These are phyloP conservation scores for Fusarium drepaniforme DNA, from an alignment of 2,329 filamentous ascomycete species.

Conservation along the genomic window DNA sequence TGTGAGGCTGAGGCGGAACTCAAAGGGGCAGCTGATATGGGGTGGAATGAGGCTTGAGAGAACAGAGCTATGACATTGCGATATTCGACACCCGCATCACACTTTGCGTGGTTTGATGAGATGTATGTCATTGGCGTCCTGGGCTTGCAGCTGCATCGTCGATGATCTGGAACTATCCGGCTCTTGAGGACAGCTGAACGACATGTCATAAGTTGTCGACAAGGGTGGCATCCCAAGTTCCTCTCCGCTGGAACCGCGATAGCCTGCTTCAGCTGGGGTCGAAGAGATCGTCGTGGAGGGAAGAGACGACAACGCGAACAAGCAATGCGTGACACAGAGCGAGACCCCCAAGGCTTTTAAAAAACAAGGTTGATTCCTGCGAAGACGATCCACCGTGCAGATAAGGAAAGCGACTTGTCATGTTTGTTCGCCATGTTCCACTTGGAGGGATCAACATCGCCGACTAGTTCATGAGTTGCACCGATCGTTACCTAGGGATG, in stretches of 20 bases:
- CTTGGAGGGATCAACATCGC: conserved; percentile 3
- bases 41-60: conserved; percentile 5
- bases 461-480: not conserved
- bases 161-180: conserved; percentile 14
- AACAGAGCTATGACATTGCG: not conserved
- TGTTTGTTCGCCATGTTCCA: conserved; percentile 20
- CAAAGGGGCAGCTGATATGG: not conserved
- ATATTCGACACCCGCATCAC: not conserved
- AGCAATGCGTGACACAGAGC: conserved; percentile 23
- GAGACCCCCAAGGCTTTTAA: conserved; percentile 14
- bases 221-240: conserved; percentile 9
- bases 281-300: conserved; percentile 30
- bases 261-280: conserved; percentile 9
- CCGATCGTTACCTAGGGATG: conserved; percentile 7
- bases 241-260: conserved; percentile 15
- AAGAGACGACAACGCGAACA: conserved; percentile 42
- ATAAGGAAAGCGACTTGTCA: conserved; percentile 31
- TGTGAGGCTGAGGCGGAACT: not conserved
- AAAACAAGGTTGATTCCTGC: conserved; percentile 18
- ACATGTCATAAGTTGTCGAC: conserved; percentile 25
- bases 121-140: conserved; percentile 2
- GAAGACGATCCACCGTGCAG: conserved; percentile 27
- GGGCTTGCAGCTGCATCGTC: conserved; percentile 15
- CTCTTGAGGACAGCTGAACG: conserved; percentile 12
- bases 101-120: conserved; percentile 1